These are phyloP conservation scores for Metarhizium sp. DNA, from an alignment of 2,329 filamentous ascomycete species.

Conservation along the genomic window DNA sequence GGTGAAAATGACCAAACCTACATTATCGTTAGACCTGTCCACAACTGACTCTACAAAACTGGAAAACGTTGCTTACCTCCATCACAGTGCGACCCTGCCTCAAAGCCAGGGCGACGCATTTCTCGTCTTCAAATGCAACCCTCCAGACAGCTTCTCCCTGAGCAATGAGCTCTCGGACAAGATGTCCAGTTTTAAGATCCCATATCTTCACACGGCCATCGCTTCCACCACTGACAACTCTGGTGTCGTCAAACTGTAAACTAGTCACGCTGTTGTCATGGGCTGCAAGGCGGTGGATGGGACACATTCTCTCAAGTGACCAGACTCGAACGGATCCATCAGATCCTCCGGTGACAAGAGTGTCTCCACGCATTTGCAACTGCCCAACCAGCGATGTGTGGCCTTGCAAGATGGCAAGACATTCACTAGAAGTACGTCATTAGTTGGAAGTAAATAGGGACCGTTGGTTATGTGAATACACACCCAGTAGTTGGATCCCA, in stretches of 20 bases:
- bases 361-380: constrained; percentile 89
- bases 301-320: constrained; percentile 82
- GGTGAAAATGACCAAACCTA: constrained; percentile 95
- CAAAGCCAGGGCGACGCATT: constrained; percentile 90
- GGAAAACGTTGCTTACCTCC: constrained; percentile 60
- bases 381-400: constrained; percentile 96
- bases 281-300: constrained; percentile 88
- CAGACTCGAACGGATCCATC: constrained; percentile 95
- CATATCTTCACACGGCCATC: constrained; percentile 98
- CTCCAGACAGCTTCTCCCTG: constrained; percentile 95
- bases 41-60: not conserved
- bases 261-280: constrained; percentile 98
- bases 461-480: constrained; percentile 19
- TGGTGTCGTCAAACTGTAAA: constrained; percentile 90
- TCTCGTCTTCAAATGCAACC: constrained; percentile 96
- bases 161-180: constrained; percentile 83
- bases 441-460: not conserved
- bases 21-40: not conserved
- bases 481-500: constrained; percentile 89
- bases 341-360: constrained; percentile 88
- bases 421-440: constrained; percentile 41
- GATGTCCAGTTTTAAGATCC: constrained; percentile 84
- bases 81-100: constrained; percentile 82
- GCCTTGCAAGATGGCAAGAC: constrained; percentile 85
- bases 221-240: constrained; percentile 91